A percentile compares a stretch with the other conserved stretches of the same genome.
Conservation (phyloP, 208 protist species). For the Crithidia thermophila region DNA sequence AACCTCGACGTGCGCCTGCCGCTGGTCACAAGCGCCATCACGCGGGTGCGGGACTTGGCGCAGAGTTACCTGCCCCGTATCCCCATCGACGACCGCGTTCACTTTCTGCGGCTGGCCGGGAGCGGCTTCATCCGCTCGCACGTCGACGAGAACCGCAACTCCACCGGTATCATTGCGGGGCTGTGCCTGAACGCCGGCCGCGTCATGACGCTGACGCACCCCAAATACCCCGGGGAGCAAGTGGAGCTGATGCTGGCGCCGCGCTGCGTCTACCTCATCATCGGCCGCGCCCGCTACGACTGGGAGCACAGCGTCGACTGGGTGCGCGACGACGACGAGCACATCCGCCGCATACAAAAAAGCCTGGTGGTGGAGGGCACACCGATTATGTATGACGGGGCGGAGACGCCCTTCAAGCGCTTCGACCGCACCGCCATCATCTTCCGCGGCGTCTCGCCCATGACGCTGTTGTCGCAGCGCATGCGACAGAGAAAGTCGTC, state of each 20-base stretch:
- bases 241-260: constrained; percentile 83
- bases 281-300: constrained; percentile 77
- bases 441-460: constrained; percentile 79
- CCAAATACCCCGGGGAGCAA: constrained; percentile 54
- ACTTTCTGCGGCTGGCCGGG: constrained; percentile 75
- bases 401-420: constrained; percentile 48
- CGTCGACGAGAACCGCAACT: constrained; percentile 84
- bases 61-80: constrained; percentile 60
- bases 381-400: constrained; percentile 69
- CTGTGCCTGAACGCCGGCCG: constrained; percentile 65
- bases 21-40: constrained; percentile 46
- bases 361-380: constrained; percentile 60
- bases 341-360: constrained; percentile 61
- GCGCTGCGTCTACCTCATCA: constrained; percentile 71
- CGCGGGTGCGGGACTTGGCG: constrained; percentile 42
- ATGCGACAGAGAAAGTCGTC: constrained; percentile 24
- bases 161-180: constrained; percentile 79
- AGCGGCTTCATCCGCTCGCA: constrained; percentile 86
- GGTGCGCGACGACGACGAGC: constrained; percentile 74
- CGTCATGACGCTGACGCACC: constrained; percentile 86
- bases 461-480: constrained; percentile 63
- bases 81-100: constrained; percentile 83
- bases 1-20: constrained; percentile 26
- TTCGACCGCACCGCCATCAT: constrained; percentile 77
- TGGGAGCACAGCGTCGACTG: constrained; percentile 89